These are phyloP conservation scores for Paraurostyla sp. DNA, from an alignment of 73 alveolate genomes.

Conservation along the genomic window DNA sequence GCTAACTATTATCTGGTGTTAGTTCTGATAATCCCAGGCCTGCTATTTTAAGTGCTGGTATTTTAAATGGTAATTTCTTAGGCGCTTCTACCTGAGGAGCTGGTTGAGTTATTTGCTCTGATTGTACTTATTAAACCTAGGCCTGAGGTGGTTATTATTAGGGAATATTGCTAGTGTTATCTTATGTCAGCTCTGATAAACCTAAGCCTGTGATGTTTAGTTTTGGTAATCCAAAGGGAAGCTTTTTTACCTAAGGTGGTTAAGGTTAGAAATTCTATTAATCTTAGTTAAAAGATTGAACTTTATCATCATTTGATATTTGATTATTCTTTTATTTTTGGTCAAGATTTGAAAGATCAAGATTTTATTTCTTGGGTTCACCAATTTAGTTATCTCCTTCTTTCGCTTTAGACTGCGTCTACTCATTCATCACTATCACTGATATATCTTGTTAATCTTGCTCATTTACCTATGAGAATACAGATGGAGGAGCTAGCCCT, in stretches of 20 bases:
- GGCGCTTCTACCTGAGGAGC: not conserved
- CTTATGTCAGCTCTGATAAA: conserved; percentile 39
- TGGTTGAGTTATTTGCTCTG: no score
- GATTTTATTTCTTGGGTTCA: not conserved
- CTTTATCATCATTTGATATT: no score
- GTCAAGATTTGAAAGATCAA: not conserved
- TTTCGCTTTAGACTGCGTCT: no score
- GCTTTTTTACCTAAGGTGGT: conserved; percentile 57
- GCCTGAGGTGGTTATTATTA: not conserved
- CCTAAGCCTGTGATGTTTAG: conserved; percentile 48
- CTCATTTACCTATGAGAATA: no score
- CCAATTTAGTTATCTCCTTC: not conserved
- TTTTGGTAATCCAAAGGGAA: conserved; percentile 63
- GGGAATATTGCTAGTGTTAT: not conserved
- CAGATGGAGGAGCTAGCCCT: not conserved
- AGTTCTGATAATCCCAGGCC: conserved; percentile 49
- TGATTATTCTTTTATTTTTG: not conserved
- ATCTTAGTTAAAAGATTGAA: no score
- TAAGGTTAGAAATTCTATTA: no score
- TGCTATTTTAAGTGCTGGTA: conserved; percentile 55
- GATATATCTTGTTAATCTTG: no score
- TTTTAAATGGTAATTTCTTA: conserved; percentile 37
- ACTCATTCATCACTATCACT: no score
- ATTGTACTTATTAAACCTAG: not conserved
- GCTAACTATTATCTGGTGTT: conserved; percentile 54